Conservation (phyloP, 148 eudicot genomes). For the Dianthus caryophyllus region DNA sequence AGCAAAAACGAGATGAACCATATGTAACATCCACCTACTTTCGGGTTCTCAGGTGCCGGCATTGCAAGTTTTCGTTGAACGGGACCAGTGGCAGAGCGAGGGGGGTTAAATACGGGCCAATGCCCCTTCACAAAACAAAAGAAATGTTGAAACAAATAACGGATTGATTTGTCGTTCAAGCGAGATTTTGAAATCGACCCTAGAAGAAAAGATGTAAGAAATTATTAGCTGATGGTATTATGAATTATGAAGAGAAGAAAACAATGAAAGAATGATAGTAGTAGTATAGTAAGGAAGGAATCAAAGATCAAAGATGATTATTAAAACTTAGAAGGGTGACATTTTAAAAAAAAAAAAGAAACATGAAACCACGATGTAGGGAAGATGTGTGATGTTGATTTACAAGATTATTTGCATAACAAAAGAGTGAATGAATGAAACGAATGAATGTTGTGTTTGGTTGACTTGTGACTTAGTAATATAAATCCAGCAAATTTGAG, state of each 20-base stretch:
- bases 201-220: too few species aligned
- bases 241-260: background rate
- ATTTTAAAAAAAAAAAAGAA: background rate
- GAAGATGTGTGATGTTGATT: constrained; percentile 3
- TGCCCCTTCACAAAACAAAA: too few species aligned
- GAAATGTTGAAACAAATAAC: too few species aligned
- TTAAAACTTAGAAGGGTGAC: too few species aligned
- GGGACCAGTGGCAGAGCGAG: too few species aligned
- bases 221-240: too few species aligned
- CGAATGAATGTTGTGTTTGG: background rate
- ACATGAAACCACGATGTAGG: background rate
- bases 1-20: constrained; percentile 33
- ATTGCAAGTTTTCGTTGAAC: background rate
- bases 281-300: background rate
- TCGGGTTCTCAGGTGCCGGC: constrained; percentile 30
- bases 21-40: constrained; percentile 36
- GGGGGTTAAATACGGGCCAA: too few species aligned
- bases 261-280: background rate
- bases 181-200: too few species aligned
- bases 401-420: constrained; percentile 1
- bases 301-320: too few species aligned
- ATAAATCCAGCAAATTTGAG: constrained; percentile 3
- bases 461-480: constrained; percentile 27
- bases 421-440: constrained; percentile 2
- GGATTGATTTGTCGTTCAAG: background rate